phyloP scores from a whole-genome alignment of 2,329 filamentous ascomycete species.

The Septoria petroselini region DNA sequence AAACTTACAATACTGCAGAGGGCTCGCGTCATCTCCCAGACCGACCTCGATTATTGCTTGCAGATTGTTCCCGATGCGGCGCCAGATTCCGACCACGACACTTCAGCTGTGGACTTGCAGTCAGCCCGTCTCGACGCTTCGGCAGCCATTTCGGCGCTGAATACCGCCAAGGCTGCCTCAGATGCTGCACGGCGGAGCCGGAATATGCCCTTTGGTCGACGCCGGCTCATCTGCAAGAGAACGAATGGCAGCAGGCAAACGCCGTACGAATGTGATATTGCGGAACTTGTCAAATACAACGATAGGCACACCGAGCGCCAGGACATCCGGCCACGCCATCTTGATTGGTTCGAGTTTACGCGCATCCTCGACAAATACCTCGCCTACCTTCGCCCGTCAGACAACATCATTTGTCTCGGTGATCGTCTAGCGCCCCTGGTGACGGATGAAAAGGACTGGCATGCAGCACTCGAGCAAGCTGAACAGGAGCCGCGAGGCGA shows the following conservation, averaged over 20 bases:
- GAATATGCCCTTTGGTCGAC: slow-evolving; percentile 12
- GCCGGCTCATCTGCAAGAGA: slow-evolving; percentile 16
- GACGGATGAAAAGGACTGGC: slow-evolving; percentile 15
- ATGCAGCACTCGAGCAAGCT: slow-evolving; percentile 6
- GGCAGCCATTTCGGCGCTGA: background rate
- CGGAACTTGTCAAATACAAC: slow-evolving; percentile 14
- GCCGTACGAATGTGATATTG: slow-evolving; percentile 1
- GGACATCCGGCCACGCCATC: slow-evolving; percentile 17
- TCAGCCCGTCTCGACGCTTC: too few species aligned
- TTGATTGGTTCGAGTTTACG: slow-evolving; percentile 17
- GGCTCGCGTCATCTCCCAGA: slow-evolving; percentile 12
- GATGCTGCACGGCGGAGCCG: background rate
- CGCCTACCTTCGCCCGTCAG: slow-evolving; percentile 5
- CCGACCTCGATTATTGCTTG: slow-evolving; percentile 22
- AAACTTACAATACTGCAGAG: slow-evolving; percentile 37
- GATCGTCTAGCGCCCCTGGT: slow-evolving; percentile 9
- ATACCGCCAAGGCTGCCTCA: background rate
- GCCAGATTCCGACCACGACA: too few species aligned
- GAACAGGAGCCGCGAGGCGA: background rate
- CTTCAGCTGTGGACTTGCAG: too few species aligned
- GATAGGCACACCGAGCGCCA: slow-evolving; percentile 2
- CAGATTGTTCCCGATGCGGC: slow-evolving; percentile 2
- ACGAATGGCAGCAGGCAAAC: slow-evolving; percentile 8
- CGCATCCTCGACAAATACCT: slow-evolving; percentile 13
- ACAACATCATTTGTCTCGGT: slow-evolving; percentile 20